Evolutionary conservation across 2,329 filamentous ascomycete species (phyloP), one percentile per base, ranked within the genome.

Genomic region (Bimuria novae-zelandiae): DNA sequence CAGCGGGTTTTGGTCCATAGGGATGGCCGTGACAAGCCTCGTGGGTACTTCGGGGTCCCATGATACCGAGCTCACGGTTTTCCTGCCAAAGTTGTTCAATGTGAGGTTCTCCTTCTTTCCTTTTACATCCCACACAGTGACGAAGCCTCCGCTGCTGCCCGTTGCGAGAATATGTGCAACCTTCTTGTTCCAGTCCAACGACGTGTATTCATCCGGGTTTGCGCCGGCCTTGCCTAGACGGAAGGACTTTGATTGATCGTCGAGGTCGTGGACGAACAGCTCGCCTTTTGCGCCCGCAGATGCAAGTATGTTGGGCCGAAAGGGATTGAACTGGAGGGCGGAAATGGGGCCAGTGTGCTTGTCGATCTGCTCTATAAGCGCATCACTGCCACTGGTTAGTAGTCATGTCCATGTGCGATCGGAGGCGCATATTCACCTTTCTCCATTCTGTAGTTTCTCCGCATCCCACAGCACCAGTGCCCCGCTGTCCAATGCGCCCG

Each of bases 91-190:
- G 70, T 90, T 89, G 80, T 97, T 99, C 60, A 99, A 81, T 30
- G 92, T 97, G 75, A 99, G 79, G 51, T 92, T 97, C 64, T 96
- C 92, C 78, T 96, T 97, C 84, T 96, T 97, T 11, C 90, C 92
- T 80, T 96, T 97, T 60, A 97, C 83, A 77, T 99, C 94, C 94
- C 94, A 99, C 16, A 99, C 93, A 2, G 94, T 97, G 30, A 97
- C 92, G 68, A 97, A 96, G 4, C 94, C 94, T 44, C 92, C 92
- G 57, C 86, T 89, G 70, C 92, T 93, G 61, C 94, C 94, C 8
- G 93, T 97, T 16, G 93, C 94, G 63, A 99, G 79, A 72, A 99
- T 99, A 72, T 99, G 93, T 12, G 93, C 86, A 36, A 97, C 93
- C 78, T 96, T 97, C 71, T 92, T 92, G 77, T 99, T 99, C 95